Evolutionary conservation across 2,329 filamentous ascomycete genomes (phyloP), one percentile per base, ranked within the genome.

Genomic region (Xylariaceae sp.): DNA sequence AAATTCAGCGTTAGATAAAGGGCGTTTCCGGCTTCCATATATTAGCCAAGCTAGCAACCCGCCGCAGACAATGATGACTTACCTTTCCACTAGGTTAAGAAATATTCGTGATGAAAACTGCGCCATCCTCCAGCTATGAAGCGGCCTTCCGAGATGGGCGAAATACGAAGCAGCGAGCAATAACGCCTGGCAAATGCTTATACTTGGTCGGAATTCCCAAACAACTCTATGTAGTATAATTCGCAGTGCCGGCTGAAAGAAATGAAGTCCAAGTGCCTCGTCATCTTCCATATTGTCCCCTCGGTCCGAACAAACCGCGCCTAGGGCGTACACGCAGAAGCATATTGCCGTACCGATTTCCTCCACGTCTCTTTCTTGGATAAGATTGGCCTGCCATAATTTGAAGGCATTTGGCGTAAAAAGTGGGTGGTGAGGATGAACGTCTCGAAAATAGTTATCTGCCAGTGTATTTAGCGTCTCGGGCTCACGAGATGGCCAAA

Each of bases 131-230:
- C 71, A 73, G 32, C 69, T 71, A 52, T 75, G 73, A 29, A 75
- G 65, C 6, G 74, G 74, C 50, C 72, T 64, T 14, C 73, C 74
- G 5, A 73, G 57, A 49, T 72, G 68, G 5, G 70, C 63, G 54
- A 76, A 74, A 55, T 73, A 76, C 1, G 73, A 71, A n/a, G 69
- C 68, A 9, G 71, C 72, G 16, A 76, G 68, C 14, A 75, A 56
- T 9, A 75, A 63, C 6, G 70, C 74, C 51, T 74, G 73, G 20
- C 70, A 74, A 7, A 66, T 56, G 6, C 50, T 45, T 20, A 73
- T 62, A 18, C 58, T 64, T 10, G 72, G 66, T 5, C 66, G 65
- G 52, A 75, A 72, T 0, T 66, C 64, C 73, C 71, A 75, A 2
- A 71, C 44, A 4, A 70, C 56, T 19, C 69, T 64, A 40, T 66